Conservation (phyloP, 257 asterid species). For the Cordia subcordata region DNA sequence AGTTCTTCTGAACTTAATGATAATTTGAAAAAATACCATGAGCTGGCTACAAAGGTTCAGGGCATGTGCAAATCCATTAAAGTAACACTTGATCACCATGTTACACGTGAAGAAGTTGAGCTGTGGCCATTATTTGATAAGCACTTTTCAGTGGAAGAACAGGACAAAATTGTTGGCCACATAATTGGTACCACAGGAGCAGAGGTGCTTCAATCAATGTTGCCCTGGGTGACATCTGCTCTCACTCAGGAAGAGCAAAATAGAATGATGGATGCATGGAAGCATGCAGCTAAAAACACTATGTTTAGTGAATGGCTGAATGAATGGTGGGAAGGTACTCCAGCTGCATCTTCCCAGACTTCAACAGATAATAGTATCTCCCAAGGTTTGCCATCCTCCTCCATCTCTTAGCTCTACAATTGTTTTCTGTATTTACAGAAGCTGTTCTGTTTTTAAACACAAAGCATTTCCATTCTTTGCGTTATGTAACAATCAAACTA, state of each 20-base stretch:
- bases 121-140: constrained; percentile 96
- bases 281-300: constrained; percentile 87
- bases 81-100: constrained; percentile 96
- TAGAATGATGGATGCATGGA: constrained; percentile 94
- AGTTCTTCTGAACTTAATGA: constrained; percentile 29
- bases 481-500: constrained; percentile 1
- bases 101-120: constrained; percentile 88
- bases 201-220: constrained; percentile 95
- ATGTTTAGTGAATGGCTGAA: constrained; percentile 97
- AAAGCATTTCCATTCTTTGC: too few species aligned
- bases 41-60: constrained; percentile 85
- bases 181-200: constrained; percentile 98
- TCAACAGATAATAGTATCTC: constrained; percentile 42
- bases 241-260: constrained; percentile 97
- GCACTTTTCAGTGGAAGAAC: constrained; percentile 89
- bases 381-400: constrained; percentile 39
- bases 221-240: constrained; percentile 98
- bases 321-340: constrained; percentile 94
- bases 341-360: constrained; percentile 36
- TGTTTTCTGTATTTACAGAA: too few species aligned
- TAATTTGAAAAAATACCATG: constrained; percentile 55
- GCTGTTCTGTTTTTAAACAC: too few species aligned
- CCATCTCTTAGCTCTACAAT: not conserved
- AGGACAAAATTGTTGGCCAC: constrained; percentile 87
- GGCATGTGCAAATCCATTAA: constrained; percentile 95